Evolutionary conservation across 2,329 filamentous ascomycete genomes (phyloP).

Genomic region (Trichoderma koningii): DNA sequence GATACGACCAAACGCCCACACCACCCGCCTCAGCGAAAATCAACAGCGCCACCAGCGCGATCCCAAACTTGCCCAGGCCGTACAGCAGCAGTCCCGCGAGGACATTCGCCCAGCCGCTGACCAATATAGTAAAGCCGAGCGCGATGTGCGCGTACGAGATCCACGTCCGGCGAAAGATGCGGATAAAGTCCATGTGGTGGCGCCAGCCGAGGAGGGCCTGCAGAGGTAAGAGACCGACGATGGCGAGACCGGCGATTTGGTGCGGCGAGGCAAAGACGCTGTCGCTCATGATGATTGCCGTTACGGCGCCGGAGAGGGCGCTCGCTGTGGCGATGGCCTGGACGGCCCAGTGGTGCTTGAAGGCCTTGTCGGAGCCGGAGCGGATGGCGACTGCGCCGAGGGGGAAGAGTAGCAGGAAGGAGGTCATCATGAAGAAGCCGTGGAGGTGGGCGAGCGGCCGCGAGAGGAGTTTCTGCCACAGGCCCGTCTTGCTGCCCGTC

Average conservation of each 20-base stretch:
- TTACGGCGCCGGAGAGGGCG: conserved; percentile 21
- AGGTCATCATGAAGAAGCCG: conserved; percentile 29
- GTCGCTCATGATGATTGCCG: conserved; percentile 20
- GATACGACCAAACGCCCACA: conserved; percentile 14
- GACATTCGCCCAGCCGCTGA: conserved; percentile 28
- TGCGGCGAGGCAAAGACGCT: conserved; percentile 25
- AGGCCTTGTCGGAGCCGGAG: conserved; percentile 27
- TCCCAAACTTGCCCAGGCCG: conserved; percentile 18
- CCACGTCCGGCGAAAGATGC: conserved; percentile 30
- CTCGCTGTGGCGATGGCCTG: conserved; percentile 20
- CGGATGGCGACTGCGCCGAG: conserved; percentile 29
- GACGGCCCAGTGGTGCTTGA: conserved; percentile 32
- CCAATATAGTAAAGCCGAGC: conserved; percentile 26
- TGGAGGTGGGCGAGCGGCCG: conserved; percentile 27
- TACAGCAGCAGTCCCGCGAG: conserved; percentile 21
- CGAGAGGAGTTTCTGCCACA: conserved; percentile 2
- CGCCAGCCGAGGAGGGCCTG: conserved; percentile 30
- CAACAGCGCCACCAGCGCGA: neutral
- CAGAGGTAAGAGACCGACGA: conserved; percentile 23
- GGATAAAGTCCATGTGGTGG: conserved; percentile 31
- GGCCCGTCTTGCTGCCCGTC: neutral
- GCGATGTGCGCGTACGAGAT: conserved; percentile 30
- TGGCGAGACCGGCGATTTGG: conserved; percentile 27
- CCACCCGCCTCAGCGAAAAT: conserved; percentile 12
- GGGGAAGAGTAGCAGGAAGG: conserved; percentile 30